Evolutionary conservation across 192 early-diverging fungal species (phyloP), one percentile per base, ranked within the genome.

Genomic region (Gryganskiella cystojenkinii): DNA sequence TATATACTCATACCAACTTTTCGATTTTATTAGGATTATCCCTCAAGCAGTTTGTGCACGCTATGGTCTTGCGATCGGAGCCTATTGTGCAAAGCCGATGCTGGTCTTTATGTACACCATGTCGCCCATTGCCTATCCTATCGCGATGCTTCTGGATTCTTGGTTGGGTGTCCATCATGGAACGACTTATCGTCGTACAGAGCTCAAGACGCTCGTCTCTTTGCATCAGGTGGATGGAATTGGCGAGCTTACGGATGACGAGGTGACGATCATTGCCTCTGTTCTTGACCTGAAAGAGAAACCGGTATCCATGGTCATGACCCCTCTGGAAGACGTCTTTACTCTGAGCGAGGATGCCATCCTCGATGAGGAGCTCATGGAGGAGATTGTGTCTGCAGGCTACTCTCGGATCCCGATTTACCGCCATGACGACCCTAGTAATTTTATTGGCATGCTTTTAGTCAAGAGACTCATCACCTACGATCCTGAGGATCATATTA

Each of bases 21-120:
- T n/a, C n/a, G n/a, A n/a, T n/a, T n/a, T n/a, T n/a, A n/a, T 8
- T 55, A 65, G 63, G 64, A 94, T 98, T 55, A 92, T 98, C 59
- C 96, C 97, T 22, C 95, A 97, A 67, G 92, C 96, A 11, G 83
- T 97, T 8, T 97, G 95, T 63, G 89, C 95, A 8, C 86, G 92
- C 10, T 90, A 97, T 75, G 96, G 97, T 0, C 85, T 99, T 43
- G 88, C 89, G 4, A 88, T 99, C 34, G 97, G 97, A 5, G 95
- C 97, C 4, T 90, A 91, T 44, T 95, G 97, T 81, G 93, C 96
- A 53, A 74, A 45, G 33, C 57, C 50, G 7, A 42, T 55, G 55
- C 44, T 70, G 44, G 20, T 67, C 33, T 37, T 90, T 42, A 42
- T 89, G 52, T 90, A 66, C 52, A 49, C 87, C 25, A 53, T 87